Base-by-base conservation (phyloP, 306 rosid genomes). In the Acacia crassicarpa region DNA sequence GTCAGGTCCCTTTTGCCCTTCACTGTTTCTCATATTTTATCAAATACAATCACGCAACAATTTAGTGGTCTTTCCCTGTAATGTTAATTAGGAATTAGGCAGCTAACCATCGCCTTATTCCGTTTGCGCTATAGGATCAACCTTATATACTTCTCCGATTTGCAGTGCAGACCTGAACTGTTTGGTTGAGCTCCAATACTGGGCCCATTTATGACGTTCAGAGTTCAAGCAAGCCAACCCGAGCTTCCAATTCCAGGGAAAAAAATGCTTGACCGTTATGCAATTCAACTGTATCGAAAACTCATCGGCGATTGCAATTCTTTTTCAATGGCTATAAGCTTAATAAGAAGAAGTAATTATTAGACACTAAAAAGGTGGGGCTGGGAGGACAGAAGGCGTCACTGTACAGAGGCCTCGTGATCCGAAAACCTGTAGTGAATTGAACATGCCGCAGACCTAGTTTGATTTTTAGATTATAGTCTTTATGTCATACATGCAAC, bases 321-420 rank as follows among this genome's bases (percentile, higher is more conserved):
- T 17, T 56, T 56, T 20, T 2, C 11, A 8, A 22, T 17, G 63
- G 4, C 63, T n/a, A 22, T 9, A 9, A 22, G 30, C 63, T 56
- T 56, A 5, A 49, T 49, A 16, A 49, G 6, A 32, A 32, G 35
- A 3, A 48, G 16, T 6, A 38, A 38, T 38, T 38, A 38, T 38
- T 45, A 6, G 5, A 8, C 17, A 49, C n/a, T 5, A 5, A 49
- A 16, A n/a, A 49, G 53, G 53, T 14, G 53, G 53, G 6, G 5
- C 5, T 48, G 53, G 53, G 19, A n/a, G 53, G 6, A 48, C 53
- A 13, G 6, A 13, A 48, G 56, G 8, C 56, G 54, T 48, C 54
- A 15, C 54, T 15, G 82, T 23, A 78, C 20, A 71, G 84, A 72
- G 62, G 76, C 87, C 90, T 81, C 78, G 90, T 84, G 87, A 87